These are phyloP conservation scores for Ocimum tenuiflorum DNA, from an alignment of 257 asterid genomes.

Conservation along the genomic window DNA sequence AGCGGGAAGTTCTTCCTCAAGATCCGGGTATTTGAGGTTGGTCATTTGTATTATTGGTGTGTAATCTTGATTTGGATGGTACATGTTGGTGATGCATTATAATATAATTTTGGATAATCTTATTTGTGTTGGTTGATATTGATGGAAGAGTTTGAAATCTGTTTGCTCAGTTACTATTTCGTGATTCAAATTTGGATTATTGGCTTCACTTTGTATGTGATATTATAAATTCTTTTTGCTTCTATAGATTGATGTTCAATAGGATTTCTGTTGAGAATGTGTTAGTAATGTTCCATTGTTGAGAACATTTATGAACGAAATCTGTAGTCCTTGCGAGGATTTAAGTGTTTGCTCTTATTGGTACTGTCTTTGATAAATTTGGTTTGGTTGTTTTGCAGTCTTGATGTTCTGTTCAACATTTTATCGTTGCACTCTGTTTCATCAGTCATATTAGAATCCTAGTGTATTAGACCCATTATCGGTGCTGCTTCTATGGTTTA, in stretches of 20 bases:
- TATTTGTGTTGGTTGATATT: background rate
- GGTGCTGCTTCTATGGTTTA: too few species aligned
- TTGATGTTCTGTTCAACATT: background rate
- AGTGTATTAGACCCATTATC: too few species aligned
- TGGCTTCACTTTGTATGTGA: too few species aligned
- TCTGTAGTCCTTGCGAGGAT: background rate
- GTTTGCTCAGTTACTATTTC: background rate
- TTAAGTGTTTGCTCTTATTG: background rate
- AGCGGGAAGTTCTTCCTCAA: conserved; percentile 63
- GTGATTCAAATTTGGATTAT: background rate
- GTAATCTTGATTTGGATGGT: too few species aligned
- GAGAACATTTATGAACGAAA: too few species aligned
- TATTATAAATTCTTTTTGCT: background rate
- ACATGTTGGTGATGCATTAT: background rate
- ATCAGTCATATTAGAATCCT: too few species aligned
- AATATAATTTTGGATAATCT: background rate
- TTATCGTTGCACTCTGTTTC: background rate
- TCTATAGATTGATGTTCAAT: background rate
- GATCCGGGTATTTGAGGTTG: too few species aligned
- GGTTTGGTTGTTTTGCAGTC: background rate
- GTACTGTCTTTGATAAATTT: background rate
- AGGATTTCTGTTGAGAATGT: background rate
- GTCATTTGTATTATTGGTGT: too few species aligned
- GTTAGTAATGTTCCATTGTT: background rate
- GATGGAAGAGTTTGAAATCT: background rate